These are phyloP conservation scores for Scedosporium boydii DNA, from an alignment of 2,329 filamentous ascomycete species.

Conservation along the genomic window DNA sequence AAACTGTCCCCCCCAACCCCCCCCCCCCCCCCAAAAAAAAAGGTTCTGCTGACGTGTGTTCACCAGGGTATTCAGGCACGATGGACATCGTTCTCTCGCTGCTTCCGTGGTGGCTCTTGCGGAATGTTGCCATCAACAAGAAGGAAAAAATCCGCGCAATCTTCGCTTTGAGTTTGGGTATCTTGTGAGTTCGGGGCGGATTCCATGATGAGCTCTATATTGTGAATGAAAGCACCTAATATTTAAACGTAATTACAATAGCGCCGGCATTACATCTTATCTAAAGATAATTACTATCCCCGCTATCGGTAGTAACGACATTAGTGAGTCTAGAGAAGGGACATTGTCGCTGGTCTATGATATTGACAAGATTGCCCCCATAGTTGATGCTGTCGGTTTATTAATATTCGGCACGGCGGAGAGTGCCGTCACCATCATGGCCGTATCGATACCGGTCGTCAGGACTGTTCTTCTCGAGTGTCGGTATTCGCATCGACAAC, in stretches of 20 bases:
- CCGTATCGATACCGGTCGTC: conserved; percentile 20
- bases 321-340: background rate
- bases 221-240: background rate
- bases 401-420: conserved; percentile 13
- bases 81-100: conserved; percentile 29
- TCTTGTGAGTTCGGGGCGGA: conserved; percentile 21
- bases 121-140: conserved; percentile 25
- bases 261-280: conserved; percentile 19
- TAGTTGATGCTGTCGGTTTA: conserved; percentile 10
- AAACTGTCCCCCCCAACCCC: too few species aligned
- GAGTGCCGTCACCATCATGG: conserved; percentile 13
- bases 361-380: conserved; percentile 8
- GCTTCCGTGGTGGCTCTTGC: conserved; percentile 30
- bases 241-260: conserved; percentile 13
- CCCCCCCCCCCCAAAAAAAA: background rate
- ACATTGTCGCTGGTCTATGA: background rate
- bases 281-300: conserved; percentile 15
- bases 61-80: conserved; percentile 20
- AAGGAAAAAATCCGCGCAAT: conserved; percentile 30
- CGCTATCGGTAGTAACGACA: conserved; percentile 1
- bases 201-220: background rate
- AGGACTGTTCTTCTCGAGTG: conserved; percentile 14
- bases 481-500: too few species aligned
- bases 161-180: conserved; percentile 32
- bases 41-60: background rate